phyloP scores from a whole-genome alignment of 1,284 basidiomycete genomes.

The Bondarzewia mesenterica region DNA sequence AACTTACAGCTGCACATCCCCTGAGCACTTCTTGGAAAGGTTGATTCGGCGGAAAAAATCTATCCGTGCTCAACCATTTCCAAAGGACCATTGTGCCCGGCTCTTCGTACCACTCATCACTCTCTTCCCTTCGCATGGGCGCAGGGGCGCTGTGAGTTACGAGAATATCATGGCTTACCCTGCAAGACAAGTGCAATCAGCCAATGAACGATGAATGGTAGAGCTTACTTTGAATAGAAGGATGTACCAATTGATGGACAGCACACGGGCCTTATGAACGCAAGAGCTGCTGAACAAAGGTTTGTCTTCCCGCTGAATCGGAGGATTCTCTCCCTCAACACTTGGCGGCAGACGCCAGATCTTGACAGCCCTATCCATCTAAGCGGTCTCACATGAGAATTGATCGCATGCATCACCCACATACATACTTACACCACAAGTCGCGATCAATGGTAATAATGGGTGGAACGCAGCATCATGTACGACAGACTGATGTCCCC shows the following conservation, averaged over 20 bases:
- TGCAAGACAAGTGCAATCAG: slow-evolving; percentile 20
- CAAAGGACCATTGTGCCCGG: slow-evolving; percentile 52
- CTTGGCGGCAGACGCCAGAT: slow-evolving; percentile 50
- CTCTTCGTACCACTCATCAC: slow-evolving; percentile 5
- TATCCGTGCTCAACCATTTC: slow-evolving; percentile 56
- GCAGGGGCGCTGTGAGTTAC: slow-evolving; percentile 53
- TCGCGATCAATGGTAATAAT: slow-evolving; percentile 53
- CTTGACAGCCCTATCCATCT: slow-evolving; percentile 68
- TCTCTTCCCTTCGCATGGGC: slow-evolving; percentile 29
- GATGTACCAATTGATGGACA: slow-evolving; percentile 52
- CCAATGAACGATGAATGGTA: too few species aligned
- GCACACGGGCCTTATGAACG: slow-evolving; percentile 57
- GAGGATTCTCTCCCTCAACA: slow-evolving; percentile 14
- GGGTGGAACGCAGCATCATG: slow-evolving; percentile 62
- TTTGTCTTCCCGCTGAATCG: slow-evolving; percentile 57
- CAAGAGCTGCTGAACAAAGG: slow-evolving; percentile 60
- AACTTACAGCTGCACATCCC: slow-evolving; percentile 52
- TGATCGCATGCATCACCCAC: background rate
- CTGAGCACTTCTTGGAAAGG: slow-evolving; percentile 34
- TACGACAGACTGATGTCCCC: slow-evolving; percentile 63
- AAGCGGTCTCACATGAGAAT: slow-evolving; percentile 7
- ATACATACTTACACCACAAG: slow-evolving; percentile 51
- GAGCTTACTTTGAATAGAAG: too few species aligned
- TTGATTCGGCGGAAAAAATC: slow-evolving; percentile 52
- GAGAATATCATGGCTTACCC: slow-evolving; percentile 54